Evolutionary conservation across 2,329 filamentous ascomycete species (phyloP), one percentile per base, ranked within the genome.

Genomic region (Xylaria polymorpha): DNA sequence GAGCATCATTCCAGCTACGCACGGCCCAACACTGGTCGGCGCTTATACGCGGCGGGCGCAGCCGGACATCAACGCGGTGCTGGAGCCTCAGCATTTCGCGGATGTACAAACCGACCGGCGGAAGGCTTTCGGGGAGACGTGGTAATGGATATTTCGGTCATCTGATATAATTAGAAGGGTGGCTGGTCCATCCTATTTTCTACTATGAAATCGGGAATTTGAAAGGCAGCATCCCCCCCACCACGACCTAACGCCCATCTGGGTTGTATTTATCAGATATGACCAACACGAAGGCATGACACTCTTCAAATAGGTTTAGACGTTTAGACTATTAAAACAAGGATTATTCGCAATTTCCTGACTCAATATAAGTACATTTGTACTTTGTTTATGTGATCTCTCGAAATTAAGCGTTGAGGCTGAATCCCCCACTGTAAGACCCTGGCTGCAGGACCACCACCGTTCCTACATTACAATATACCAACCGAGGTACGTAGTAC

Each of bases 61-160:
- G 14, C 14, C 37, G 9, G 66, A 67, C 44, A 59, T 58, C 10
- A 59, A 29, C 63, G 43, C 22, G 12, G 51, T 39, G 18, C 51
- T 69, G 14, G 60, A 64, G 50, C 63, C 66, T n/a, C 55, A 64
- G 18, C 60, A 64, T 35, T 71, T 67, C 41, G 60, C 56, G 1
- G 29, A 64, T 7, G 55, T 71, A 9, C 66, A 69, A 29, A 18
- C 9, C 6, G 69, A 71, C 29, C 62, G 69, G 1, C 63, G 69
- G 25, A 66, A 64, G 43, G 69, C 69, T 39, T 58, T 71, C 14
- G 29, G 63, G 2, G 60, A 64, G 20, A 32, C 57, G 6, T 20
- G 5, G 9, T 68, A 41, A 61, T 8, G 6, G 8, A 12, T 14
- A 14, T 51, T 41, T 29, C 35, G 6, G 50, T 39, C 6, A 22